Conservation (phyloP, 225 moss, liverwort and hornwort species). For the Bryoerythrophyllum caledonicum region DNA sequence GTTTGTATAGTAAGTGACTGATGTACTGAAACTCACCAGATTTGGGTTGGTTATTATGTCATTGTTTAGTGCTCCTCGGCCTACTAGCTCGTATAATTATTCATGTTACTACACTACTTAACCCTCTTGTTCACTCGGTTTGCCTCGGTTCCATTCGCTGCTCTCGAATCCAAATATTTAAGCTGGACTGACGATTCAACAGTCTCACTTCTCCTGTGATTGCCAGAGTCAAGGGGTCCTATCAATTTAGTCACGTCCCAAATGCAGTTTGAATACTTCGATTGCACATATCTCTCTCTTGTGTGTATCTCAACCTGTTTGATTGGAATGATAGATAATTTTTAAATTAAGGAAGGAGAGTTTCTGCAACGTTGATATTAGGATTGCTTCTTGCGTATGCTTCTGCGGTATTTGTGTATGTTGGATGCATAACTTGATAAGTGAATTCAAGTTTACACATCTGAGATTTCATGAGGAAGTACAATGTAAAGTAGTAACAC, state of each 20-base stretch:
- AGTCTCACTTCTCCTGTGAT: not conserved
- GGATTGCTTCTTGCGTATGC: no score
- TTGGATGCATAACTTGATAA: not conserved
- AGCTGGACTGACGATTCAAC: not conserved
- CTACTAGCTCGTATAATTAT: slow-evolving; percentile 5
- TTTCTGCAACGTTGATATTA: no score
- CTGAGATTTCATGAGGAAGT: not conserved
- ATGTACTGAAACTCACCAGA: slow-evolving; percentile 23
- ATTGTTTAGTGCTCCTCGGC: slow-evolving; percentile 22
- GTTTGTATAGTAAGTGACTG: slow-evolving; percentile 29
- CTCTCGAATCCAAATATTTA: not conserved
- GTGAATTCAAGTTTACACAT: not conserved
- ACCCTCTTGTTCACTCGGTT: not conserved
- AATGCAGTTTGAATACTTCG: no score
- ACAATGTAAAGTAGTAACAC: not conserved
- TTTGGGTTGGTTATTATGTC: slow-evolving; percentile 26
- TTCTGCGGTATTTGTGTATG: no score
- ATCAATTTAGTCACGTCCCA: no score
- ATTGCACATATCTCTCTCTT: no score
- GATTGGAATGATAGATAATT: no score
- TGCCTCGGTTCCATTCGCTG: not conserved
- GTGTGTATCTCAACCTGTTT: no score
- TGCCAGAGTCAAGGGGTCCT: no score
- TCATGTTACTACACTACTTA: not conserved
- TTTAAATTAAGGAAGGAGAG: no score